phyloP scores from a whole-genome alignment of 2,329 filamentous ascomycete species.

The Celoporthe dispersa region DNA sequence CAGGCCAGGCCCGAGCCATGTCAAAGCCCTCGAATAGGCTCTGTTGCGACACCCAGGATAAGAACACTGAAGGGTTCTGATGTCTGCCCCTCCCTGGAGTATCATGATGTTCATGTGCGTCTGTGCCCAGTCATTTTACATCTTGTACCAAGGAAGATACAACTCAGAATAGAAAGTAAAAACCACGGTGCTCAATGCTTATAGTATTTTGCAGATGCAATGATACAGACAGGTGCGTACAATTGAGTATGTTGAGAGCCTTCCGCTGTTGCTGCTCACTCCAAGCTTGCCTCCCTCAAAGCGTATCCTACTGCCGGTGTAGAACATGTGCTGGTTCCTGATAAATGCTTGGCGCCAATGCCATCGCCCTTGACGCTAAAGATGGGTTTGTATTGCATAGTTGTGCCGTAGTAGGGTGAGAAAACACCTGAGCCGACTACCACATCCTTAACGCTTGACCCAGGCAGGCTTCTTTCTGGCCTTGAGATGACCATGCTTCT shows the following conservation, averaged over 20 bases:
- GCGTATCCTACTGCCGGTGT: slow-evolving; percentile 2
- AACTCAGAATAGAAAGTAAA: neutral
- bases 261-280: slow-evolving; percentile 2
- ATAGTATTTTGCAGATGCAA: neutral
- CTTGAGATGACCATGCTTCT: slow-evolving; percentile 96
- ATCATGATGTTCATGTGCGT: neutral
- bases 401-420: neutral
- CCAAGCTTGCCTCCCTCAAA: slow-evolving; percentile 6
- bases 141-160: neutral
- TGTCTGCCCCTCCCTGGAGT: neutral
- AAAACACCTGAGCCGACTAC: neutral
- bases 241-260: neutral
- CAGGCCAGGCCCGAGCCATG: neutral
- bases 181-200: neutral
- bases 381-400: neutral
- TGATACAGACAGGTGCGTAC: neutral
- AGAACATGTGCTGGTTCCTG: slow-evolving; percentile 7
- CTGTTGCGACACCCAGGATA: neutral
- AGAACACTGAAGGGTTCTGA: neutral
- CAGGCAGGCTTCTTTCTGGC: slow-evolving; percentile 97
- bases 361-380: neutral
- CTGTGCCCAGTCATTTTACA: neutral
- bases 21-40: neutral
- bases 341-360: neutral
- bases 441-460: slow-evolving; percentile 75